Conservation (phyloP, 805 yeast species). For the Nakazawaea molendinolei region DNA sequence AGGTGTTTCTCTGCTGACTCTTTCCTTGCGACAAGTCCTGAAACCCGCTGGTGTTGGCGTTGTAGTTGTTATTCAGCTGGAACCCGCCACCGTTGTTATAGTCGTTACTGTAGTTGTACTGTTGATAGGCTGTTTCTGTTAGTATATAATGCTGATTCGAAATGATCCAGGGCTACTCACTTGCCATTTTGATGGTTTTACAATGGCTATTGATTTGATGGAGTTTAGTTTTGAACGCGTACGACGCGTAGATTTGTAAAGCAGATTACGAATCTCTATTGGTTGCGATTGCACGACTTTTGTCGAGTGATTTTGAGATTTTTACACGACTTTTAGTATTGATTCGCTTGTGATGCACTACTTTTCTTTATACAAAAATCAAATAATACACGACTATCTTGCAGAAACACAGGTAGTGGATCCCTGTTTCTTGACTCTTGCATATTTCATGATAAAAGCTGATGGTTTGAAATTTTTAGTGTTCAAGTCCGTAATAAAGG, state of each 20-base stretch:
- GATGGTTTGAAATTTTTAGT: conserved; percentile 47
- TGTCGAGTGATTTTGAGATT: too few species aligned
- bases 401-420: too few species aligned
- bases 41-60: conserved; percentile 12
- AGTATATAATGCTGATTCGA: background rate
- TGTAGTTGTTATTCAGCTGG: conserved; percentile 16
- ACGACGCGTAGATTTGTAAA: too few species aligned
- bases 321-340: background rate
- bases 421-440: conserved; percentile 44
- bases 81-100: conserved; percentile 26
- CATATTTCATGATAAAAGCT: conserved; percentile 55
- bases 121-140: conserved; percentile 24
- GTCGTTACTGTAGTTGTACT: conserved; percentile 31
- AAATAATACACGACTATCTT: conserved; percentile 2
- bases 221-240: too few species aligned
- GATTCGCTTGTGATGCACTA: background rate
- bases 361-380: background rate
- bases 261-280: too few species aligned
- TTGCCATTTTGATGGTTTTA: conserved; percentile 7
- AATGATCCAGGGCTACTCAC: conserved; percentile 7
- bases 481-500: conserved; percentile 57
- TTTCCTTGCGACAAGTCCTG: conserved; percentile 17
- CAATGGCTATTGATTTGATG: too few species aligned
- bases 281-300: too few species aligned
- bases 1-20: conserved; percentile 27